A percentile compares a stretch with the other conserved stretches of the same genome.
These are phyloP conservation scores for Globisporangium takayamanum DNA, from an alignment of 352 stramenopile species.

Conservation along the genomic window DNA sequence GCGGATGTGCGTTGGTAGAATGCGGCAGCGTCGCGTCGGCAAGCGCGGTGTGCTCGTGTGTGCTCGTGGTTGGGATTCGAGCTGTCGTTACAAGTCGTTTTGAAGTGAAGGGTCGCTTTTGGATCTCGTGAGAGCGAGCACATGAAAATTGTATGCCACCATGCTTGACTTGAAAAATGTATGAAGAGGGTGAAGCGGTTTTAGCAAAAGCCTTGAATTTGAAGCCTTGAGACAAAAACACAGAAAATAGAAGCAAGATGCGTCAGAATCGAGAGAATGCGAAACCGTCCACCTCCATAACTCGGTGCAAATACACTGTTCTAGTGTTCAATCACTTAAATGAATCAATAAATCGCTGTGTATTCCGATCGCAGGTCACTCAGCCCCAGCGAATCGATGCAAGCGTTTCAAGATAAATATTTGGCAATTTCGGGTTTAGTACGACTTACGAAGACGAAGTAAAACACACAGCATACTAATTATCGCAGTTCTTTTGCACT, in stretches of 20 bases:
- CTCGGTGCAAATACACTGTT: too few species aligned
- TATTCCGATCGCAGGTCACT: too few species aligned
- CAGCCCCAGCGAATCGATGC: too few species aligned
- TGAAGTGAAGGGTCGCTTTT: neutral
- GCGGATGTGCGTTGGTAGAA: neutral
- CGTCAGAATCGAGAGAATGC: neutral
- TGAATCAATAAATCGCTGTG: too few species aligned
- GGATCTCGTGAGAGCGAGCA: neutral
- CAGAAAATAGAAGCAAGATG: neutral
- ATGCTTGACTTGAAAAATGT: neutral
- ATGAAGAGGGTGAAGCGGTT: neutral
- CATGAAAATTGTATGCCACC: neutral
- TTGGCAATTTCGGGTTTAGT: too few species aligned
- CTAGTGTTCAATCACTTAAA: too few species aligned
- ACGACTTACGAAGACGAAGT: too few species aligned
- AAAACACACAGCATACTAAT: too few species aligned
- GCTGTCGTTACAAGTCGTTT: neutral
- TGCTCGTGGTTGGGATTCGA: neutral
- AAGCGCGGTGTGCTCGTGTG: neutral
- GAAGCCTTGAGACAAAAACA: neutral
- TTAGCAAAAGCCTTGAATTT: neutral
- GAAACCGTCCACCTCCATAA: too few species aligned
- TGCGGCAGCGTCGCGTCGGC: neutral
- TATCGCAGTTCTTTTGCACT: too few species aligned
- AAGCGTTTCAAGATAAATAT: too few species aligned